These are phyloP conservation scores for sorghum (Sorghum bicolor) DNA, from an alignment of 176 grass and related monocot species.

Conservation along the genomic window DNA sequence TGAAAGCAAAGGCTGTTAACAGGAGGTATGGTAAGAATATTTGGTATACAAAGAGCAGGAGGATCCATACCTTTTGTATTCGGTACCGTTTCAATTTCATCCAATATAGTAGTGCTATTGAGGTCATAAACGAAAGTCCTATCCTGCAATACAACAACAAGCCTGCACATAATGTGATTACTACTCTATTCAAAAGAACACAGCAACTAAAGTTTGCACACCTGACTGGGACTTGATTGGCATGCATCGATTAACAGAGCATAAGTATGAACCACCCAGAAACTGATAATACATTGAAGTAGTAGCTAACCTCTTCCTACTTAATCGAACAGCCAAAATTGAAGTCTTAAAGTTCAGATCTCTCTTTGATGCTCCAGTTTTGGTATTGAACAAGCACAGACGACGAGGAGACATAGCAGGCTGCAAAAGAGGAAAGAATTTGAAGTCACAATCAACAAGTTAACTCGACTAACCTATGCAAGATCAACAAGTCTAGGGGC, in stretches of 20 bases:
- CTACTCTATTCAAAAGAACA: conserved; percentile 21
- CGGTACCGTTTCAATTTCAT: conserved; percentile 82
- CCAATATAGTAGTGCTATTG: conserved; percentile 73
- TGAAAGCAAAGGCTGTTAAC: background rate
- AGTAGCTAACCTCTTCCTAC: conserved; percentile 53
- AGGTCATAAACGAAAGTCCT: conserved; percentile 87
- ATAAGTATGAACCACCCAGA: background rate
- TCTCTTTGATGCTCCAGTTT: conserved; percentile 32
- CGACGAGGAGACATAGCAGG: conserved; percentile 77
- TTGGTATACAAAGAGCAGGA: background rate
- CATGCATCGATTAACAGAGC: background rate
- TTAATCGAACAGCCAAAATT: conserved; percentile 80
- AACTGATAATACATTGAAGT: background rate
- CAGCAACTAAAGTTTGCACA: background rate
- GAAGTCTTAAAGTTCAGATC: conserved; percentile 90
- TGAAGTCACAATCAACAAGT: conserved; percentile 11
- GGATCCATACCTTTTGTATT: conserved; percentile 76
- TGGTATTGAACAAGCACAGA: conserved; percentile 79
- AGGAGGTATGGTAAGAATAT: background rate
- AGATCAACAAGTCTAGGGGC: background rate
- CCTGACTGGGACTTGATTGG: background rate
- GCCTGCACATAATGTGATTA: conserved; percentile 70
- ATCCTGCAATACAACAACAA: conserved; percentile 92
- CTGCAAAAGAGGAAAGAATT: conserved; percentile 29
- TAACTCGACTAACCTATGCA: background rate